Conservation (phyloP, 768 basidiomycete species). For the Calocybe indica region DNA sequence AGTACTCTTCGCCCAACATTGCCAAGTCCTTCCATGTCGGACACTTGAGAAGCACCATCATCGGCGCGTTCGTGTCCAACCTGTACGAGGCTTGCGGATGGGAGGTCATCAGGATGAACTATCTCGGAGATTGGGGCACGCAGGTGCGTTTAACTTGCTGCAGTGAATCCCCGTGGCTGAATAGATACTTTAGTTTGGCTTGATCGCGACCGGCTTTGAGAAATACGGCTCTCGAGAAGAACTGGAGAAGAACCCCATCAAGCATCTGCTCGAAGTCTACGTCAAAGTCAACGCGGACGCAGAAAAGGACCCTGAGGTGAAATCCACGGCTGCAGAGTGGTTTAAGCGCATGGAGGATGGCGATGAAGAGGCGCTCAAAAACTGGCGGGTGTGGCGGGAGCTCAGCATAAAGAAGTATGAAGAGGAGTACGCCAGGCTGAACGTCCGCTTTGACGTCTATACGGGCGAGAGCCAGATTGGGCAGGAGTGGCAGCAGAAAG, state of each 20-base stretch:
- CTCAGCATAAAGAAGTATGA: constrained; percentile 86
- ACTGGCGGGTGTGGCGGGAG: constrained; percentile 93
- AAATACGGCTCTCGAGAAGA: constrained; percentile 85
- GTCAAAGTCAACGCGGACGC: constrained; percentile 91
- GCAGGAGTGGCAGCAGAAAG: constrained; percentile 66
- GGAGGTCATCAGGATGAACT: constrained; percentile 89
- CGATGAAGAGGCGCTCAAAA: constrained; percentile 73
- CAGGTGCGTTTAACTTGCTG: constrained; percentile 52
- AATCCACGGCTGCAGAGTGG: constrained; percentile 72
- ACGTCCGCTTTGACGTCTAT: constrained; percentile 89
- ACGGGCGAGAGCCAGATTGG: constrained; percentile 84
- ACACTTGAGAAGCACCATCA: constrained; percentile 95
- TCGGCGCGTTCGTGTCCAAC: constrained; percentile 91
- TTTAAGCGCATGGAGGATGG: constrained; percentile 97
- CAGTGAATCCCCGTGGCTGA: not conserved
- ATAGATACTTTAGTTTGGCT: constrained; percentile 52
- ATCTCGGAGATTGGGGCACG: constrained; percentile 97
- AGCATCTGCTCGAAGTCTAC: constrained; percentile 91
- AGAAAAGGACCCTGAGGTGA: constrained; percentile 64
- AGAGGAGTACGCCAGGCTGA: constrained; percentile 82
- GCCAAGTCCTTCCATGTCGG: constrained; percentile 99
- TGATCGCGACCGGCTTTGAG: constrained; percentile 88
- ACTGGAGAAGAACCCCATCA: constrained; percentile 85
- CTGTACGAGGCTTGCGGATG: constrained; percentile 90
- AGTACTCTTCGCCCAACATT: constrained; percentile 96